Percentiles rank a stretch among this genome's conserved stretches.
Conservation (phyloP, 1,284 basidiomycete genomes). For the Rhodotorula sp. region DNA sequence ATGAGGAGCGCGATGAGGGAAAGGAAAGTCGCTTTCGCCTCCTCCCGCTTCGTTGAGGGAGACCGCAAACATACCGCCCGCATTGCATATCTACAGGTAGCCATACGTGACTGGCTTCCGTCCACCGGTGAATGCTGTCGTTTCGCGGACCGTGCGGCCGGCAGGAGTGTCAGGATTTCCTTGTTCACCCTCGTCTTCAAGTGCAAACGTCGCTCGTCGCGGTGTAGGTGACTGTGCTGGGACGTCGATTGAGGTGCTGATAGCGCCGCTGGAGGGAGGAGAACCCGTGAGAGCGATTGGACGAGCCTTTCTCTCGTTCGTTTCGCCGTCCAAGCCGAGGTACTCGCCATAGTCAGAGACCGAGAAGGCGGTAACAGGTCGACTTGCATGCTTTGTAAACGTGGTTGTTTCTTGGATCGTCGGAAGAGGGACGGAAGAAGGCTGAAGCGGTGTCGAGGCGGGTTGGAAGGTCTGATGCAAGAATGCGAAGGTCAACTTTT, state of each 20-base stretch:
- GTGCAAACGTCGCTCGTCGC: neutral
- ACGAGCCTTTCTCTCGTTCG: neutral
- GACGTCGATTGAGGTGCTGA: too few species aligned
- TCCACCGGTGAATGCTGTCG: neutral
- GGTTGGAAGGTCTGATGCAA: neutral
- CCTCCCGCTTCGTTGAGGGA: neutral
- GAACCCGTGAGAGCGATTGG: neutral
- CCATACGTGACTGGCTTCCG: slow-evolving; percentile 14
- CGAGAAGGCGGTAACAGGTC: neutral
- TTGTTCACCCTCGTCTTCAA: neutral
- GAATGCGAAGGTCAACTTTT: too few species aligned
- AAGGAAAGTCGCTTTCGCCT: neutral
- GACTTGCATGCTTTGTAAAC: neutral
- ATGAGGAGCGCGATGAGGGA: neutral
- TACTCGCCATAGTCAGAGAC: slow-evolving; percentile 16
- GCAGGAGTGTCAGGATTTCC: too few species aligned
- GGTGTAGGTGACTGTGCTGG: slow-evolving; percentile 1
- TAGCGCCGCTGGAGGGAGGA: neutral
- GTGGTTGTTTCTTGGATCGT: neutral
- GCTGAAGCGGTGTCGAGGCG: neutral
- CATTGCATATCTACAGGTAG: slow-evolving; percentile 5
- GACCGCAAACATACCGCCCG: neutral
- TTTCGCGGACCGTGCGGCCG: neutral
- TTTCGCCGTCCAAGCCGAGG: neutral
- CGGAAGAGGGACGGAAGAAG: neutral